These are phyloP conservation scores for Aspergillus neotritici DNA, from an alignment of 2,329 filamentous ascomycete species.

Conservation along the genomic window DNA sequence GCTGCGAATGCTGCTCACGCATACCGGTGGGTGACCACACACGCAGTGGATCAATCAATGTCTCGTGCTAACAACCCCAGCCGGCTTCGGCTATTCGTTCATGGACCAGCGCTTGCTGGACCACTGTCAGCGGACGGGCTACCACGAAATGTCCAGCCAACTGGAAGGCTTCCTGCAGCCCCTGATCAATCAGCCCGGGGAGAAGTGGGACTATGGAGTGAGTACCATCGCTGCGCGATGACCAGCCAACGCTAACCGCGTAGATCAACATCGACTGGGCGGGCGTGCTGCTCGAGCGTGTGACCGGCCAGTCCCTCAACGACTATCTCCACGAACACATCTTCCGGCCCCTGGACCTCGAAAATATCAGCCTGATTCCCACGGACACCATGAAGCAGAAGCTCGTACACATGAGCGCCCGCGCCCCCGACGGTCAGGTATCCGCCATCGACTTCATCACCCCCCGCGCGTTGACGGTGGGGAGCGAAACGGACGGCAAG, in stretches of 20 bases:
- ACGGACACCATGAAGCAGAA: slow-evolving; percentile 49
- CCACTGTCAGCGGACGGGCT: slow-evolving; percentile 45
- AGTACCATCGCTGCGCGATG: slow-evolving; percentile 13
- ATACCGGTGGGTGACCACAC: slow-evolving; percentile 32
- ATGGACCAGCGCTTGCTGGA: slow-evolving; percentile 48
- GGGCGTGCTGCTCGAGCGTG: slow-evolving; percentile 46
- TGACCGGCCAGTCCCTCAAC: slow-evolving; percentile 41
- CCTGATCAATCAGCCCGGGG: slow-evolving; percentile 59
- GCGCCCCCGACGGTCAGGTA: slow-evolving; percentile 42
- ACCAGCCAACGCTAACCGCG: neutral
- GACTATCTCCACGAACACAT: slow-evolving; percentile 48
- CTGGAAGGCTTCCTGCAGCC: slow-evolving; percentile 49
- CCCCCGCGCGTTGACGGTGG: slow-evolving; percentile 43
- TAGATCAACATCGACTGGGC: slow-evolving; percentile 53
- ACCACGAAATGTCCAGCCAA: slow-evolving; percentile 55
- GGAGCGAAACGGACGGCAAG: slow-evolving; percentile 41
- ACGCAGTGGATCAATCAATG: no score
- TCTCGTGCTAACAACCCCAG: slow-evolving; percentile 23
- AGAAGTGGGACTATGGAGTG: slow-evolving; percentile 57
- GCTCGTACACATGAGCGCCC: slow-evolving; percentile 54
- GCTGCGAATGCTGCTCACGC: slow-evolving; percentile 53
- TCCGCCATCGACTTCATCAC: slow-evolving; percentile 47
- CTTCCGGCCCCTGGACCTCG: slow-evolving; percentile 44
- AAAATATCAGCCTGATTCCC: slow-evolving; percentile 54
- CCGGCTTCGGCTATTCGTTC: slow-evolving; percentile 56